Evolutionary conservation across 1,139 yeast species (phyloP).

Genomic region (Hansenula lynferdii): DNA sequence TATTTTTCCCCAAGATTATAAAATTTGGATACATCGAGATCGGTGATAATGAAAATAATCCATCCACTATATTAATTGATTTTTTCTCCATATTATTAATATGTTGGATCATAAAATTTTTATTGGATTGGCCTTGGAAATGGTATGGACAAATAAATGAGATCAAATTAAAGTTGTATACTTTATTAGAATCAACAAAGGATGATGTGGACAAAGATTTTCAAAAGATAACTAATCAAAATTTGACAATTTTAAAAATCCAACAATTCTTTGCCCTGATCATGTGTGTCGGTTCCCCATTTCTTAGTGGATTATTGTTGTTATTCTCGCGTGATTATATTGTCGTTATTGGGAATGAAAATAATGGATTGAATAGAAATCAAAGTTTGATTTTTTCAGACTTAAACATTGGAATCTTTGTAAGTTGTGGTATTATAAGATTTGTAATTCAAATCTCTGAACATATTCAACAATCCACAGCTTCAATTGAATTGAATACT

Average conservation of each 20-base stretch:
- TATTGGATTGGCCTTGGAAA: conserved; percentile 21
- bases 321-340: conserved; percentile 11
- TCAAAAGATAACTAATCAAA: conserved; percentile 1
- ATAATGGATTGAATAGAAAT: not conserved
- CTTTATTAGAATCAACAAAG: conserved; percentile 5
- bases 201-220: not conserved
- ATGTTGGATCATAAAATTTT: conserved; percentile 16
- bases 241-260: conserved; percentile 3
- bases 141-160: conserved; percentile 16
- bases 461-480: conserved; percentile 15
- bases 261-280: conserved; percentile 8
- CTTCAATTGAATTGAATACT: conserved; percentile 9
- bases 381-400: conserved; percentile 10
- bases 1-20: conserved; percentile 13
- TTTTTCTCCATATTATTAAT: conserved; percentile 12
- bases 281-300: conserved; percentile 11
- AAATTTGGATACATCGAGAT: conserved; percentile 10
- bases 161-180: conserved; percentile 7
- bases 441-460: conserved; percentile 15
- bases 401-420: conserved; percentile 16
- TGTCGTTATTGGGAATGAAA: conserved; percentile 5
- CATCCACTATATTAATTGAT: conserved; percentile 8
- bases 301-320: conserved; percentile 12
- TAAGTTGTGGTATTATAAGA: conserved; percentile 15
- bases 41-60: conserved; percentile 11